A percentile compares a stretch with the other conserved stretches of the same genome.
These are phyloP conservation scores for Lathyrus sativus DNA, from an alignment of 306 rosid species.

Conservation along the genomic window DNA sequence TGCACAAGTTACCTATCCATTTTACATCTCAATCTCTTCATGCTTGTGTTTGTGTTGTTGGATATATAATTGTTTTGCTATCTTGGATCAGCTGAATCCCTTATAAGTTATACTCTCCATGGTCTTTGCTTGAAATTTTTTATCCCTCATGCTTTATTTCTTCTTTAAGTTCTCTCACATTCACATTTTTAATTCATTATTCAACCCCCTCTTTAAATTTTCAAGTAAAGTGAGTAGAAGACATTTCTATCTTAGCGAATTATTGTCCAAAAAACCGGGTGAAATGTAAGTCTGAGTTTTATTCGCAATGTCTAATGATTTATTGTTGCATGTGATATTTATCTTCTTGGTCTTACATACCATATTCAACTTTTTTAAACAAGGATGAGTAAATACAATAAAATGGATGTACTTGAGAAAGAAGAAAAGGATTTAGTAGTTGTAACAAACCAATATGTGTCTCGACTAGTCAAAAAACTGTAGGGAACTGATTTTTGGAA, in stretches of 20 bases:
- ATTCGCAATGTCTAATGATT: neutral
- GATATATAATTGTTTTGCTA: slow-evolving; percentile 7
- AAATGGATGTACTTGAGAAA: slow-evolving; percentile 77
- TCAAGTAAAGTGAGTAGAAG: no score
- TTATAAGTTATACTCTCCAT: neutral
- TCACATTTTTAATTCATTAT: no score
- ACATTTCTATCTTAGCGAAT: no score
- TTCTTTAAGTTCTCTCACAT: neutral
- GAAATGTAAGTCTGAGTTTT: no score
- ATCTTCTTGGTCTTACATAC: slow-evolving; percentile 27
- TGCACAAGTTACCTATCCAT: slow-evolving; percentile 69
- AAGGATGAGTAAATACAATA: slow-evolving; percentile 83
- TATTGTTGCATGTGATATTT: slow-evolving; percentile 16
- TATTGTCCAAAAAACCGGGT: no score
- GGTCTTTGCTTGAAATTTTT: slow-evolving; percentile 21
- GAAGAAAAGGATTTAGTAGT: slow-evolving; percentile 84
- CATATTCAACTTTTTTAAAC: slow-evolving; percentile 30
- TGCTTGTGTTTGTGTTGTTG: neutral
- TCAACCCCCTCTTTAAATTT: no score
- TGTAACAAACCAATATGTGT: slow-evolving; percentile 61
- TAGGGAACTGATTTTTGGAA: slow-evolving; percentile 97
- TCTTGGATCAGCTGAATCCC: slow-evolving; percentile 17
- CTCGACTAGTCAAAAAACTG: slow-evolving; percentile 71
- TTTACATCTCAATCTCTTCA: neutral
- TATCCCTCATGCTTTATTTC: neutral